Evolutionary conservation across 2,329 filamentous ascomycete species (phyloP).

Genomic region (Rhexocercosporidium sp.): DNA sequence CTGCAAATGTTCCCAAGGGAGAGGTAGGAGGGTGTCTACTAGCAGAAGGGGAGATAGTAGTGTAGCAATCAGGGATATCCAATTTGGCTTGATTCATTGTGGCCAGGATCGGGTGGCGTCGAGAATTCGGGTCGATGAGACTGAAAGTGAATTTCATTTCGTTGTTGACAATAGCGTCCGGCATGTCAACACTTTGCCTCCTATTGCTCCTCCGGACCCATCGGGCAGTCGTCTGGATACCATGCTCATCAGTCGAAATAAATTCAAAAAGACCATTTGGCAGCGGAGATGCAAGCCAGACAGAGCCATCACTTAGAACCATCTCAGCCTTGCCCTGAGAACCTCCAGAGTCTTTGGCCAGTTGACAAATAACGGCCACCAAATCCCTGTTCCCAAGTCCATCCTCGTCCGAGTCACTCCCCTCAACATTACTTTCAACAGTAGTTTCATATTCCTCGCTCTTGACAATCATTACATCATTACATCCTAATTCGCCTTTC

Average conservation of each 20-base stretch:
- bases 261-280: conserved; percentile 70
- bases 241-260: conserved; percentile 56
- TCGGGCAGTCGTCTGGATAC: conserved; percentile 64
- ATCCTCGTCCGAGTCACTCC: conserved; percentile 56
- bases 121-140: conserved; percentile 70
- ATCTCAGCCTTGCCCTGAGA: conserved; percentile 57
- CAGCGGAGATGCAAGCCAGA: conserved; percentile 60
- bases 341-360: conserved; percentile 57
- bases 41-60: conserved; percentile 56
- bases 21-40: conserved; percentile 49
- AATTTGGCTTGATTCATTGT: conserved; percentile 67
- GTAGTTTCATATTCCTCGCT: conserved; percentile 67
- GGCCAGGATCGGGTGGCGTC: conserved; percentile 77
- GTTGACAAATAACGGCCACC: conserved; percentile 71
- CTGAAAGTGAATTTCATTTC: conserved; percentile 76
- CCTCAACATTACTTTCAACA: conserved; percentile 60
- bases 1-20: conserved; percentile 20
- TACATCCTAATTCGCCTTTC: conserved; percentile 66
- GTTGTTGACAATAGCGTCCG: conserved; percentile 37
- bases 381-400: conserved; percentile 58
- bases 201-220: conserved; percentile 65
- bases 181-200: conserved; percentile 39
- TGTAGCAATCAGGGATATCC: conserved; percentile 73
- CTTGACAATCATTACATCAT: conserved; percentile 73
- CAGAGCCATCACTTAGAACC: conserved; percentile 65